Evolutionary conservation across 108 stramenopile species (phyloP).

Genomic region (Discostella pseudostelligera): DNA sequence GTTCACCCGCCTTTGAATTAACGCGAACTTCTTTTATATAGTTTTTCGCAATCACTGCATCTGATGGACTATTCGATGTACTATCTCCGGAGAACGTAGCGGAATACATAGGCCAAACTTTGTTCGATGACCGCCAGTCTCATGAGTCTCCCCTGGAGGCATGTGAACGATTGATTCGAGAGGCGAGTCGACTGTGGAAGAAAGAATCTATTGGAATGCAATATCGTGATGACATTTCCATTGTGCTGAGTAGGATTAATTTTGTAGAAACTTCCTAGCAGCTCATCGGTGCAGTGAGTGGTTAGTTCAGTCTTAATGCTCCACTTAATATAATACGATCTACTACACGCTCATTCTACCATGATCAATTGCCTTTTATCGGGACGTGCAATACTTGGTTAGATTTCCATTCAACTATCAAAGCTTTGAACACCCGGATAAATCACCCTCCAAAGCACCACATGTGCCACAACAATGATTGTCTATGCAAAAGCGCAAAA

Average conservation of each 20-base stretch:
- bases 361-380: too few species aligned
- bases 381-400: too few species aligned
- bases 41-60: conserved; percentile 66
- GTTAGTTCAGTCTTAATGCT: too few species aligned
- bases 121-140: conserved; percentile 17
- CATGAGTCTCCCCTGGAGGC: conserved; percentile 10
- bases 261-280: background rate
- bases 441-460: background rate
- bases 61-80: conserved; percentile 72
- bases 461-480: background rate
- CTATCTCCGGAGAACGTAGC: conserved; percentile 24
- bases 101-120: conserved; percentile 22
- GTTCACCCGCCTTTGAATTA: background rate
- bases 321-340: too few species aligned
- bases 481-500: conserved; percentile 29
- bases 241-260: conserved; percentile 37
- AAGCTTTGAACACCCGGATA: background rate
- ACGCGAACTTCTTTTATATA: background rate
- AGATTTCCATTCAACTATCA: too few species aligned
- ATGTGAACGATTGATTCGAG: conserved; percentile 43
- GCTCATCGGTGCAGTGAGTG: too few species aligned
- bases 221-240: conserved; percentile 43
- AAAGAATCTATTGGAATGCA: conserved; percentile 3
- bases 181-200: conserved; percentile 33
- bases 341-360: too few species aligned